Evolutionary conservation across 805 yeast species (phyloP), one percentile per base, ranked within the genome.

Genomic region (Barnettozyma botsteinii): DNA sequence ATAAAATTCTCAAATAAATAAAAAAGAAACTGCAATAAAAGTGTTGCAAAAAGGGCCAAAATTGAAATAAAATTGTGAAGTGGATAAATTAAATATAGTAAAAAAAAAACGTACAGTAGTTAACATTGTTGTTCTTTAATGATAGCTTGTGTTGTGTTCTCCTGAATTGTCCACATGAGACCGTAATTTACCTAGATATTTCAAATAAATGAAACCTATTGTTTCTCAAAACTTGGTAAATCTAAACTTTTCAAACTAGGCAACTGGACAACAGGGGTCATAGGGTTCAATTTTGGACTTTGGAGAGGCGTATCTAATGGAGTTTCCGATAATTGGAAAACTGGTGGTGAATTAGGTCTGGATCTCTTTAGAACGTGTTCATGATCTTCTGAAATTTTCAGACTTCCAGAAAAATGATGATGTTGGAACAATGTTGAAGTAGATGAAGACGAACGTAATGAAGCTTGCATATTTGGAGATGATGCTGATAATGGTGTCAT

Each of bases 271-370:
- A 36, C 33, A 8, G 52, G 48, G 3, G 43, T 39, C 3, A 35
- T 23, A 2, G 56, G 47, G 22, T 37, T 33, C 32, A 72, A 48
- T 33, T 60, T 70, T n/a, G 77, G 77, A 34, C 73, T 65, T 40
- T 72, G 76, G 22, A 64, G 50, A 12, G 75, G 75, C 0, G 77
- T 72, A 42, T 68, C 71, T 30, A 71, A 48, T 10, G 77, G 77
- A 7, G 77, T 72, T 12, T 69, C 75, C 37, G 57, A 60, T 4
- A 55, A 22, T 11, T 50, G 53, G 43, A 33, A 75, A 66, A 49
- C 29, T 18, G 60, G 56, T 18, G 77, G 77, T 10, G 75, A 69
- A 51, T 62, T 69, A 23, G 77, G 76, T 45, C 76, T 57, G 13
- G 74, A 69, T 50, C 66, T 69, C 56, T 70, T 72, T 23, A 27